These are phyloP conservation scores for Chlamydomonas schloesseri DNA, from an alignment of 139 green algal genomes.

Conservation along the genomic window DNA sequence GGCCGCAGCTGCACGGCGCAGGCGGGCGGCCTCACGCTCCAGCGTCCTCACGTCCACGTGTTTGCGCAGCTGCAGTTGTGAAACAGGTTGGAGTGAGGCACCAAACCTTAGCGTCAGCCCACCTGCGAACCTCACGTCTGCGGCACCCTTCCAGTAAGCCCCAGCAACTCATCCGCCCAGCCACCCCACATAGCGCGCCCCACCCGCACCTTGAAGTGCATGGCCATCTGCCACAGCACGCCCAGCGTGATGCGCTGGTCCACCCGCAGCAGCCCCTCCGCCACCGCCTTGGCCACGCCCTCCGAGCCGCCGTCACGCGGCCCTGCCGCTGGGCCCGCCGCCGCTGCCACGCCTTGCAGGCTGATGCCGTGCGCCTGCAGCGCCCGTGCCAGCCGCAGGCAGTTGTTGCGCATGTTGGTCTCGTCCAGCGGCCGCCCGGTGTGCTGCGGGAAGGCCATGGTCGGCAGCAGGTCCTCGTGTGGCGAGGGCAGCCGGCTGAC, in stretches of 20 bases:
- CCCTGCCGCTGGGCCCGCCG: neutral
- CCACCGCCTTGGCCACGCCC: conserved; percentile 10
- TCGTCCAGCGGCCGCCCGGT: conserved; percentile 35
- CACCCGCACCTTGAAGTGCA: conserved; percentile 46
- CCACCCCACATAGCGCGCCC: too few species aligned
- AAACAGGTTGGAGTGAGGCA: neutral
- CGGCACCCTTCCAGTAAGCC: too few species aligned
- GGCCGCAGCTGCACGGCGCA: conserved; percentile 23
- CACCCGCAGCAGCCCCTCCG: conserved; percentile 75
- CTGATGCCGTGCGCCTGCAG: conserved; percentile 71
- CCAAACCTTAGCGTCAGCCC: too few species aligned
- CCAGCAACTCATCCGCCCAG: too few species aligned
- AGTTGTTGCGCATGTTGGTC: conserved; percentile 46
- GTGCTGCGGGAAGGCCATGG: conserved; percentile 39
- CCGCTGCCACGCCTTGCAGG: conserved; percentile 50
- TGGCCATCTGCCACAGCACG: conserved; percentile 73
- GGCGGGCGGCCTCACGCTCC: conserved; percentile 32
- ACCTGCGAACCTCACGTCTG: too few species aligned
- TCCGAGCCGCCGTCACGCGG: neutral
- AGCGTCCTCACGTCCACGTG: conserved; percentile 40
- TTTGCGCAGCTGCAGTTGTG: conserved; percentile 30
- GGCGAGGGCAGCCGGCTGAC: neutral
- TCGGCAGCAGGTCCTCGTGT: conserved; percentile 20
- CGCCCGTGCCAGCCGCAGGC: conserved; percentile 31
- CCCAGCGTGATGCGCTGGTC: conserved; percentile 71